Base-by-base conservation (phyloP, 345 rosid genomes). In the Mangifera indica region DNA sequence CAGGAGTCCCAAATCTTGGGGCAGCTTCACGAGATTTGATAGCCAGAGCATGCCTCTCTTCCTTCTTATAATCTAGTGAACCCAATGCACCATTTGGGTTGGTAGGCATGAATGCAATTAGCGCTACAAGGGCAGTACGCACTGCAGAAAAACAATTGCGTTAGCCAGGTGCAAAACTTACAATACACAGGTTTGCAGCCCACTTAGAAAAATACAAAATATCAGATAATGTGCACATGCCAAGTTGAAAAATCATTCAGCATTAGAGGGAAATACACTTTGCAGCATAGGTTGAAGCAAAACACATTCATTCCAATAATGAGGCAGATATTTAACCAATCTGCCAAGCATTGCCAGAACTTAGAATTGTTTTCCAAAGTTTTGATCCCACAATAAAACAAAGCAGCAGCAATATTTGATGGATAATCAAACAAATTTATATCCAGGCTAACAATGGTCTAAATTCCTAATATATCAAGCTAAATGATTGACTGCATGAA, bases 21-120 rank as follows among this genome's bases (percentile, higher is more conserved):
- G 93, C 87, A 59, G 87, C 78, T 72, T 89, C 94, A 59, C 98
- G 97, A 78, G 99, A 92, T 84, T 91, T 95, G 63, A 87, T 68
- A 37, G 98, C 97, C 63, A 95, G 87, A n/a, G 77, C 67, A 64
- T 69, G 91, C 71, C 93, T 84, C 79, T 95, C 99, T 75, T 91
- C 97, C 80, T 91, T 89, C 74, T 89, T 89, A 74, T 89, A 91
- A 84, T 95, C 99, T 53, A 92, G 85, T 2, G 99, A 92, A 45
- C 98, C 99, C 75, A 92, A 76, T 32, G 98, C 99, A 78, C 98
- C 98, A 72, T 84, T 90, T 68, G 99, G 97, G 69, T 72, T 85
- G 67, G 96, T 94, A 7, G 99, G 98, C 98, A 94, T 94, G 81
- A 94, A 94, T 1, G 98, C 98, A 78, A 94, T 90, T 52, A 92